Evolutionary conservation across 306 rosid genomes (phyloP), one percentile per base, ranked within the genome.

Genomic region (Phaseolus lunatus): DNA sequence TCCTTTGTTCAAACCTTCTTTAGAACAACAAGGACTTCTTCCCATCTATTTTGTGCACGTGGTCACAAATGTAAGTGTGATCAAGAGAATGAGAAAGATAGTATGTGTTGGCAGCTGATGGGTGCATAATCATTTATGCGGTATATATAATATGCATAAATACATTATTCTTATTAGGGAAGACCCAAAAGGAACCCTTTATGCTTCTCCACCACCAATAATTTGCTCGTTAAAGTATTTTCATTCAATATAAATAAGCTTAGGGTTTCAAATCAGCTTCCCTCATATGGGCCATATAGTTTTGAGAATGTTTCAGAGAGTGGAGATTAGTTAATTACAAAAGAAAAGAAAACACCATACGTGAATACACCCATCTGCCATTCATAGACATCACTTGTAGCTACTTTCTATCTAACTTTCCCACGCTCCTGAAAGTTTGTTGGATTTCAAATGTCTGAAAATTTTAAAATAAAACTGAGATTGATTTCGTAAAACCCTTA

Each of bases 1-100:
- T 80, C 90, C 90, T 79, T 76, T 87, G 29, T 84, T 87, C 76
- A 87, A 67, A 0, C 82, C 86, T 62, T 87, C 83, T 81, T 84
- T 84, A 3, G 83, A 64, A 39, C 88, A 87, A 37, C 88, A 84
- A 29, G 88, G 88, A n/a, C 59, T 84, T 20, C 86, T 84, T 59
- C 90, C 88, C 90, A 87, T 87, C 4, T 78, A 74, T 72, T 33
- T 35, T 5, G 22, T 63, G 43, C 50, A 7, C 19, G 29, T 47
- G 31, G 35, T 31, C 35, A 5, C 35, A 31, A 31, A 31, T 31
- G 13, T 33, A 29, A n/a, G 71, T 79, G 67, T 29, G 80, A 47
- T 26, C 9, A 9, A 5, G 59, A 54, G n/a, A 31, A 33, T 8
- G 13, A 44, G 54, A 23, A 31, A 22, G 26, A 64, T 52, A 3